Evolutionary conservation across 371 early-diverging fungal genomes (phyloP).

Genomic region (Smittium mucronatum): DNA sequence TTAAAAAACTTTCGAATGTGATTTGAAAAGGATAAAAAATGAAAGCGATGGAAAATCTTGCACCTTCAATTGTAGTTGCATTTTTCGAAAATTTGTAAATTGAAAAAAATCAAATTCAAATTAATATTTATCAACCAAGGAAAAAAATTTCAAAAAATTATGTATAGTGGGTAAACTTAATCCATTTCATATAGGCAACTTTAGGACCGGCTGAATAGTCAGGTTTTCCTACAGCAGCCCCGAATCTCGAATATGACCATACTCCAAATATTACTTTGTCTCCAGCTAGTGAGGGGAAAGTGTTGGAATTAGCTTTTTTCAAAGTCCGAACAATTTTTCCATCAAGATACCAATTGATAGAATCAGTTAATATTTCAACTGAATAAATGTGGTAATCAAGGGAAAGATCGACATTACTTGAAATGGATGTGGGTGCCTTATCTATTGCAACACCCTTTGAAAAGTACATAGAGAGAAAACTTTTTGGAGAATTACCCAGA

Average conservation of each 20-base stretch:
- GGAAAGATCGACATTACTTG: slow-evolving; percentile 11
- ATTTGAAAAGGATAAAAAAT: too few species aligned
- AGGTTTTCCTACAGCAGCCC: neutral
- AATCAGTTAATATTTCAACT: slow-evolving; percentile 24
- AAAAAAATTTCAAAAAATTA: too few species aligned
- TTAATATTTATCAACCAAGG: too few species aligned
- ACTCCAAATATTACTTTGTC: slow-evolving; percentile 27
- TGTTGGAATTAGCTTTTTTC: slow-evolving; percentile 13
- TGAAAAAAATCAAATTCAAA: too few species aligned
- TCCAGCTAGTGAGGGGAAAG: slow-evolving; percentile 21
- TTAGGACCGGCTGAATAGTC: neutral
- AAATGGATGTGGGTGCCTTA: neutral
- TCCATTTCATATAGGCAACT: neutral
- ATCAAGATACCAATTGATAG: slow-evolving; percentile 13
- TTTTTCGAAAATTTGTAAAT: too few species aligned
- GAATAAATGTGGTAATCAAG: slow-evolving; percentile 26
- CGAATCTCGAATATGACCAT: slow-evolving; percentile 13
- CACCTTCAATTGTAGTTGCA: too few species aligned
- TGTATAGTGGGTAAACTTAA: neutral
- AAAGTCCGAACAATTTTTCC: slow-evolving; percentile 8
- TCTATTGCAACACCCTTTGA: neutral
- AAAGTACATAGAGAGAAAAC: neutral
- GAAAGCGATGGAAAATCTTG: too few species aligned
- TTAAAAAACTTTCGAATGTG: too few species aligned
- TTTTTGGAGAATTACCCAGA: neutral